phyloP scores from a whole-genome alignment of 2,329 filamentous ascomycete species.

The Chaetomium olivaceum region DNA sequence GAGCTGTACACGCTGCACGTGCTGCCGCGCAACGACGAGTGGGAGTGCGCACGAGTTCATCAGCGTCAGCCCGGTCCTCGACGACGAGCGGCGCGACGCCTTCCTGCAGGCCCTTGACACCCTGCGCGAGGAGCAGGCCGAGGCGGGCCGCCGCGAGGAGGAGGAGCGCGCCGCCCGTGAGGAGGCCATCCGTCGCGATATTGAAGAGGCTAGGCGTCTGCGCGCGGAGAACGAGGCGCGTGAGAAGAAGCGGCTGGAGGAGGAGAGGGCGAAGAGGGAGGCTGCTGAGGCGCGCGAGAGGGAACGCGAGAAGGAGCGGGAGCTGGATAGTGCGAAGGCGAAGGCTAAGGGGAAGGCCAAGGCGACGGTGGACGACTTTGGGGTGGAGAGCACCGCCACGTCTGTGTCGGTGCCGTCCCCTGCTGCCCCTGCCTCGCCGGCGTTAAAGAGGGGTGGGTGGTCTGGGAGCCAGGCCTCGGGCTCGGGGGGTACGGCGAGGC shows the following conservation, averaged over 20 bases:
- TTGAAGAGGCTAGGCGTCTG: slow-evolving; percentile 58
- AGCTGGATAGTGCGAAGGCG: slow-evolving; percentile 35
- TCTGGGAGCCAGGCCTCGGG: not conserved
- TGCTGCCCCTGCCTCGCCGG: not conserved
- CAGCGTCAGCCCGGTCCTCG: slow-evolving; percentile 77
- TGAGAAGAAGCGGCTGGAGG: slow-evolving; percentile 53
- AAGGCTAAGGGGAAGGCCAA: slow-evolving; percentile 47
- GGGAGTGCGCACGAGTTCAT: slow-evolving; percentile 96
- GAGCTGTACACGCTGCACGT: slow-evolving; percentile 96
- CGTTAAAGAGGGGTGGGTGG: not conserved
- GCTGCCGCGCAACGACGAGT: slow-evolving; percentile 88
- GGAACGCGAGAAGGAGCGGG: slow-evolving; percentile 51
- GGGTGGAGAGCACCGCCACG: slow-evolving; percentile 7
- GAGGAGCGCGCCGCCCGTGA: slow-evolving; percentile 60
- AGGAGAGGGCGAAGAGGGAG: slow-evolving; percentile 47
- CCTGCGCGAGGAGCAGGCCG: slow-evolving; percentile 78
- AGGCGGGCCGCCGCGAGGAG: slow-evolving; percentile 65
- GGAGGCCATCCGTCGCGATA: slow-evolving; percentile 56
- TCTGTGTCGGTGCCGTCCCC: not conserved
- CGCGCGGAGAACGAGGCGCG: slow-evolving; percentile 61
- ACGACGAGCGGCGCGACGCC: slow-evolving; percentile 86
- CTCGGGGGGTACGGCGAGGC: slow-evolving; percentile 1
- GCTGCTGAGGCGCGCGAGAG: slow-evolving; percentile 45
- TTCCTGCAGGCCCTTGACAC: slow-evolving; percentile 84
- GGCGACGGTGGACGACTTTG: slow-evolving; percentile 45